Conservation (phyloP, 768 basidiomycete species). For the Hericium alpestre region DNA sequence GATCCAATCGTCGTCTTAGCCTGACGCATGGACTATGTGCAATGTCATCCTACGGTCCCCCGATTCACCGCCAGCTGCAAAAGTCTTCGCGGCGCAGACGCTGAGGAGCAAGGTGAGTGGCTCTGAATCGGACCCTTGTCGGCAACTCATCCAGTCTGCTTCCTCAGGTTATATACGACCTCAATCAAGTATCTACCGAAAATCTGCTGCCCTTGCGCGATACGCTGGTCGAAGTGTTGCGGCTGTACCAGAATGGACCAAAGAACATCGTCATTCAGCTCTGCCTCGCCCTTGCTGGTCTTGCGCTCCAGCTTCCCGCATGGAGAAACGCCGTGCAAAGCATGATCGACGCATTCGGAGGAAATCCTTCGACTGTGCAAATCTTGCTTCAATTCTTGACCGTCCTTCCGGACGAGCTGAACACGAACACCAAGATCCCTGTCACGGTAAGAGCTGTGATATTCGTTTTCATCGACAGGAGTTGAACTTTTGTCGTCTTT, state of each 20-base stretch:
- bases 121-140: not conserved
- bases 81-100: constrained; percentile 93
- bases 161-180: constrained; percentile 85
- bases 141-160: constrained; percentile 15
- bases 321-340: constrained; percentile 76
- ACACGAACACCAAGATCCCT: constrained; percentile 76
- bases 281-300: constrained; percentile 80
- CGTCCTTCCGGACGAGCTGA: constrained; percentile 82
- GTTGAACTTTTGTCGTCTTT: not conserved
- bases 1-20: constrained; percentile 60
- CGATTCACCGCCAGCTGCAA: constrained; percentile 68
- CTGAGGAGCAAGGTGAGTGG: constrained; percentile 80
- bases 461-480: not conserved
- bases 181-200: constrained; percentile 69
- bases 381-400: constrained; percentile 83
- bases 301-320: constrained; percentile 78
- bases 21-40: constrained; percentile 93
- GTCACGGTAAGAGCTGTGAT: constrained; percentile 54
- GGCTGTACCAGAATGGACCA: constrained; percentile 65
- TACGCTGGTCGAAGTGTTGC: constrained; percentile 70
- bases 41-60: constrained; percentile 79
- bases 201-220: constrained; percentile 76
- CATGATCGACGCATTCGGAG: constrained; percentile 80
- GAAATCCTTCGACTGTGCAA: constrained; percentile 73
- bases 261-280: constrained; percentile 81